Percentiles rank a stretch among this genome's conserved stretches.
These are phyloP conservation scores for Penicillium canescens DNA, from an alignment of 495 filamentous ascomycete genomes.

Conservation along the genomic window DNA sequence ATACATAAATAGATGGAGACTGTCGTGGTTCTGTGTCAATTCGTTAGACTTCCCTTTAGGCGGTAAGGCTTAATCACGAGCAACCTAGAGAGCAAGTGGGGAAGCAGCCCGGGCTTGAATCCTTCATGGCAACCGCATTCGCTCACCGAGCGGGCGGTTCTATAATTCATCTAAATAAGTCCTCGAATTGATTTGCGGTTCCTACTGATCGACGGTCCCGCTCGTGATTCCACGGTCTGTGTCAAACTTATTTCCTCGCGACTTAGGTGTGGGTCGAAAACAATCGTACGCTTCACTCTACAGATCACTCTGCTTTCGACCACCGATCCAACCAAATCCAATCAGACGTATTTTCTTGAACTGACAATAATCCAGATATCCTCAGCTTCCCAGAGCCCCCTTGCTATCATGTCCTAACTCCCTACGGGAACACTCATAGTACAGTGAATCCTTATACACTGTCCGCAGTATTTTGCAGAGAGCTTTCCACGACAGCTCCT, in stretches of 20 bases:
- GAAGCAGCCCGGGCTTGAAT: too few relatives aligned
- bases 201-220: too few relatives aligned
- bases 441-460: background rate
- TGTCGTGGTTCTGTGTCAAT: too few relatives aligned
- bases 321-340: background rate
- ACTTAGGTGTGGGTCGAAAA: background rate
- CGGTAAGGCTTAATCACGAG: too few relatives aligned
- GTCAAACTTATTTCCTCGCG: background rate
- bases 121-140: too few relatives aligned
- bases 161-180: too few relatives aligned
- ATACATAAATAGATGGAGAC: too few relatives aligned
- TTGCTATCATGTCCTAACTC: background rate
- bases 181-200: too few relatives aligned
- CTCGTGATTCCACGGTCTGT: too few relatives aligned
- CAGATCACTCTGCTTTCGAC: slow-evolving; percentile 1
- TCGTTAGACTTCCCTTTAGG: too few relatives aligned
- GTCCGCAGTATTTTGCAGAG: background rate
- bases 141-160: too few relatives aligned
- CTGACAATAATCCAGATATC: background rate
- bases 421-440: background rate
- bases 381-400: background rate
- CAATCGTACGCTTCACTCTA: background rate
- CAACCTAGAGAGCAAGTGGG: too few relatives aligned
- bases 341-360: background rate
- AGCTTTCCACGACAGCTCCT: background rate